These are phyloP conservation scores for Malassezia furfur DNA, from an alignment of 1,284 basidiomycete species.

Conservation along the genomic window DNA sequence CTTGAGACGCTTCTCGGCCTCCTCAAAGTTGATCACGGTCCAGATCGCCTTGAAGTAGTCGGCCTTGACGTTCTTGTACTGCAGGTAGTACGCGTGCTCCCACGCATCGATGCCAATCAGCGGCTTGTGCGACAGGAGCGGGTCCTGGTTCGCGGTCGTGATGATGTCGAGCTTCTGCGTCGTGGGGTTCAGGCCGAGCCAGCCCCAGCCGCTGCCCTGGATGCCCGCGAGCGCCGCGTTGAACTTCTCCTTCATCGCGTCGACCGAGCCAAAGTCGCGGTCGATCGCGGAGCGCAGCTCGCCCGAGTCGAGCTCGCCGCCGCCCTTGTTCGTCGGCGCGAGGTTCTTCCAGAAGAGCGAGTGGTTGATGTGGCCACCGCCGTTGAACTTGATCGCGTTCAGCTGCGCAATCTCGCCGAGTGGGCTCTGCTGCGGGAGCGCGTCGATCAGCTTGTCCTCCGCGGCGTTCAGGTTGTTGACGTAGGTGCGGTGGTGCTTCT, in stretches of 20 bases:
- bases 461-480: slow-evolving; percentile 45
- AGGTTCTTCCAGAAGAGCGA: slow-evolving; percentile 47
- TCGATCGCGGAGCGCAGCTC: slow-evolving; percentile 42
- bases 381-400: slow-evolving; percentile 47
- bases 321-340: slow-evolving; percentile 36
- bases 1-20: slow-evolving; percentile 43
- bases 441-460: slow-evolving; percentile 31
- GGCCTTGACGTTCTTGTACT: slow-evolving; percentile 47
- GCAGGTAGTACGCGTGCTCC: slow-evolving; percentile 47
- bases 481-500: slow-evolving; percentile 47
- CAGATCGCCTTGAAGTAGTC: slow-evolving; percentile 47
- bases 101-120: slow-evolving; percentile 46
- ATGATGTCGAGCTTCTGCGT: slow-evolving; percentile 39
- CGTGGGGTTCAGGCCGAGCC: slow-evolving; percentile 37
- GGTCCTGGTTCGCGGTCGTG: slow-evolving; percentile 47
- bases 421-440: slow-evolving; percentile 33
- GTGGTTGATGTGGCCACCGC: slow-evolving; percentile 48
- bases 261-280: slow-evolving; percentile 41
- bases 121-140: slow-evolving; percentile 40
- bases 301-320: slow-evolving; percentile 37
- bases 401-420: slow-evolving; percentile 29
- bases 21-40: slow-evolving; percentile 48
- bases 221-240: slow-evolving; percentile 39
- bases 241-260: slow-evolving; percentile 36
- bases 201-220: slow-evolving; percentile 47